Base-by-base conservation (phyloP, 75 land plant species). In the Pinus taeda region DNA sequence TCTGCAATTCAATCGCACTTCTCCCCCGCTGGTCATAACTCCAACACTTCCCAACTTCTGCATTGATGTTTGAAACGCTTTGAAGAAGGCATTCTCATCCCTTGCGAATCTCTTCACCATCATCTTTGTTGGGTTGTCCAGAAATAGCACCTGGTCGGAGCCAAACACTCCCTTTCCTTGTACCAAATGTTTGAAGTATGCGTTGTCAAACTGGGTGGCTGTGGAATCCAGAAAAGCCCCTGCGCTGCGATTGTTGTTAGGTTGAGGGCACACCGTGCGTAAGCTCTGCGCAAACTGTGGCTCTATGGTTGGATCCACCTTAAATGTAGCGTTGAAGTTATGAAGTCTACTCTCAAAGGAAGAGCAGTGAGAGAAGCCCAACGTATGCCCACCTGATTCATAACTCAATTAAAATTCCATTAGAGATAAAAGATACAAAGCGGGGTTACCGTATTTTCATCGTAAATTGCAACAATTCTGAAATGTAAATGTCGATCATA, bases 41-140 rank as follows among this genome's bases (percentile, higher is more conserved):
- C 77, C 77, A 67, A 76, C 71, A 26, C 86, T 88, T 70, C 88
- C 83, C 90, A 91, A 82, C 73, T 81, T 84, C 74, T 86, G 74
- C 79, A 91, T 88, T 21, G 93, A 88, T 21, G 80, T 81, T 5
- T 74, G 83, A 71, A 91, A 91, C 0, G 86, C 88, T 18, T 59
- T 14, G 15, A 57, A 4, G 76, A 91, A 91, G 53, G 79, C 82
- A 56, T 79, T 60, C 45, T 84, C 45, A 12, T 90, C 83, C 67
- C 45, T 33, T 0, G 91, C 91, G 71, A 20, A 60, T 60, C 55
- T 49, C 11, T 49, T 49, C 55, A 49, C 55, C 2, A 49, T 49
- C 1, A 9, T 49, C 55, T 49, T 49, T 49, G 55, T 49, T 49
- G 55, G 55, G 55, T 49, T 49, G 13, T 49, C 55, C 55, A 49